Evolutionary conservation across 352 stramenopile species (phyloP), one percentile per base, ranked within the genome.

Genomic region (Halophytophthora batemanensis): DNA sequence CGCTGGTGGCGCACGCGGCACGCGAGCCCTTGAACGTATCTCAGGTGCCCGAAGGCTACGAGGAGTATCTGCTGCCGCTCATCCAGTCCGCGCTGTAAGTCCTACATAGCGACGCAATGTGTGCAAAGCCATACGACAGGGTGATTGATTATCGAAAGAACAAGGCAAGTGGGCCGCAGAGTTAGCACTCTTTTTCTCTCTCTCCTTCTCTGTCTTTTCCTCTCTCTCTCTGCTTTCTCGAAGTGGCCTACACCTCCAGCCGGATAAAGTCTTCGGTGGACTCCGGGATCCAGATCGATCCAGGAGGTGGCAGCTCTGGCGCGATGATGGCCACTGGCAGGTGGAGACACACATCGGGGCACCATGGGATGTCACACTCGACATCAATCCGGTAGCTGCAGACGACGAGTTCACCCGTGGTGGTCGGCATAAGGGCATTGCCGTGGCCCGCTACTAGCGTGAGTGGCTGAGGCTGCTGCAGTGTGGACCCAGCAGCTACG

Each of bases 281-380:
- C 28, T 52, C 37, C 0, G 46, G 56, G 7, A 70, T 39, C 69
- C 69, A 79, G 1, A 49, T 53, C 31, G 50, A 23, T 19, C 45
- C 44, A 25, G 45, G 21, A 45, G 54, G 57, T 1, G 66, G 54
- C n/a, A 74, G 23, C 19, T 66, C 58, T 1, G 62, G 57, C 5
- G 73, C 70, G 22, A 84, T 72, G 45, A 90, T 73, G 34, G 56
- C 79, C 25, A 90, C 52, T 8, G 76, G 79, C 50, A 90, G 53
- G 36, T 75, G 68, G 35, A 87, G 50, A 40, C 70, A 28, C 11
- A 87, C 74, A 18, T 87, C 69, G 1, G 74, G 79, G 53, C 74
- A 85, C 71, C 65, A 85, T 0, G 76, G 69, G 34, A 90, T 82
- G 51, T 86, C 74, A 51, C 71, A 86, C 65, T 86, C 74, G 31